phyloP scores from a whole-genome alignment of 495 filamentous ascomycete genomes.

The Hyaloscypha variabilis region DNA sequence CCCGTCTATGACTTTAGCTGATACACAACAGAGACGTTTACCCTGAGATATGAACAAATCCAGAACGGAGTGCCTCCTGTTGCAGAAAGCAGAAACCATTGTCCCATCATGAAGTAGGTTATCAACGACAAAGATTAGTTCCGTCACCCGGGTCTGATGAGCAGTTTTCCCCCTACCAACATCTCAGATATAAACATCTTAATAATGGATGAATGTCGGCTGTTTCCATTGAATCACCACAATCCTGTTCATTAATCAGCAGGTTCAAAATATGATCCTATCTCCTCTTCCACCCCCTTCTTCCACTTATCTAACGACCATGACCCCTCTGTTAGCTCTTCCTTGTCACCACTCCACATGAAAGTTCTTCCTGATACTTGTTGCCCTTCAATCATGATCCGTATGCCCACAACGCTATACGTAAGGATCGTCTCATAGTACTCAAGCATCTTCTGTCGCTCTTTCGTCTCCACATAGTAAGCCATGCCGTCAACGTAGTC shows the following conservation, averaged over 20 bases:
- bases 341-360: conserved; percentile 15
- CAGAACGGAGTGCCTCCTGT: background rate
- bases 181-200: too few species aligned
- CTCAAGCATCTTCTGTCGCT: conserved; percentile 17
- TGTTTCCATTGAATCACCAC: conserved; percentile 10
- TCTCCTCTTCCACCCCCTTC: conserved; percentile 22
- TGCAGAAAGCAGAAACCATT: too few species aligned
- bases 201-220: background rate
- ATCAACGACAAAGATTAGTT: background rate
- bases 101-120: too few species aligned
- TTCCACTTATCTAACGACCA: conserved; percentile 21
- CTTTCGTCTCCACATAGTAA: conserved; percentile 17
- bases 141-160: too few species aligned
- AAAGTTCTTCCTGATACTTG: conserved; percentile 20
- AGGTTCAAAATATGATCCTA: conserved; percentile 19
- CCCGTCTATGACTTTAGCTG: background rate
- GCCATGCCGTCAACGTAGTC: conserved; percentile 22
- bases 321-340: conserved; percentile 16
- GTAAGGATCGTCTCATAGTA: conserved; percentile 20
- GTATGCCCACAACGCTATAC: conserved; percentile 22
- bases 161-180: too few species aligned
- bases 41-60: conserved; percentile 27
- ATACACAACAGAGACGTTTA: conserved; percentile 29
- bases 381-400: conserved; percentile 21
- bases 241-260: conserved; percentile 19